A percentile compares a stretch with the other conserved stretches of the same genome.
These are phyloP conservation scores for Phoenix roebelenii DNA, from an alignment of 176 grass and related monocot species.

Conservation along the genomic window DNA sequence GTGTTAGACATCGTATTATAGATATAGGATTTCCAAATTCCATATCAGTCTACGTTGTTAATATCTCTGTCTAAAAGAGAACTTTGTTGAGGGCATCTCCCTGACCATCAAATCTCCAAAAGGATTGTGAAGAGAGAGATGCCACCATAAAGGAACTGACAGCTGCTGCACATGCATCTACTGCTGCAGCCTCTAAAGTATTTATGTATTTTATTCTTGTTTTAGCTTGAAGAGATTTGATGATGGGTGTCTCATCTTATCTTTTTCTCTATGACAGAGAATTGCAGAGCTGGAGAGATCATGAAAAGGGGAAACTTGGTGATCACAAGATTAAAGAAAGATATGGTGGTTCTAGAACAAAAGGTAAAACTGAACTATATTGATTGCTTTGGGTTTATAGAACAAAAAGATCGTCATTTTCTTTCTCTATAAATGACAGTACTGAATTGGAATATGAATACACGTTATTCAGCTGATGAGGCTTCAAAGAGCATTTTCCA, in stretches of 20 bases:
- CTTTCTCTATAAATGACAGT: too few species aligned
- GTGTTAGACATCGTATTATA: too few species aligned
- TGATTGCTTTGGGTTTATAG: neutral
- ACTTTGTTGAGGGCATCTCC: slow-evolving; percentile 47
- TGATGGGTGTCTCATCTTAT: neutral
- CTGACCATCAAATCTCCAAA: slow-evolving; percentile 40
- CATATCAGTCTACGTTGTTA: too few species aligned
- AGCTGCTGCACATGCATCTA: slow-evolving; percentile 40
- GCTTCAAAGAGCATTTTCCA: slow-evolving; percentile 42
- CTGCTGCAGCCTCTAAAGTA: slow-evolving; percentile 49
- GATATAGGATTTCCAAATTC: too few species aligned
- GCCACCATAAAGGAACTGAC: slow-evolving; percentile 54
- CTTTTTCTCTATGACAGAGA: slow-evolving; percentile 36
- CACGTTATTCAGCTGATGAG: slow-evolving; percentile 72
- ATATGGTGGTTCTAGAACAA: slow-evolving; percentile 54
- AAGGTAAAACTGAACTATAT: slow-evolving; percentile 29
- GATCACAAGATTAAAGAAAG: slow-evolving; percentile 79
- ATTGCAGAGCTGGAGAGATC: slow-evolving; percentile 63
- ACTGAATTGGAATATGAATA: neutral
- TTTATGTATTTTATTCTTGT: neutral
- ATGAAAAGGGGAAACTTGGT: slow-evolving; percentile 70
- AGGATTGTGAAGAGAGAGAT: slow-evolving; percentile 86
- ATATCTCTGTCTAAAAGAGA: slow-evolving; percentile 17
- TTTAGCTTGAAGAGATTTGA: too few species aligned
- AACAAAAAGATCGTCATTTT: neutral